phyloP scores from a whole-genome alignment of 2,329 filamentous ascomycete species.

The Helminthosporium solani region DNA sequence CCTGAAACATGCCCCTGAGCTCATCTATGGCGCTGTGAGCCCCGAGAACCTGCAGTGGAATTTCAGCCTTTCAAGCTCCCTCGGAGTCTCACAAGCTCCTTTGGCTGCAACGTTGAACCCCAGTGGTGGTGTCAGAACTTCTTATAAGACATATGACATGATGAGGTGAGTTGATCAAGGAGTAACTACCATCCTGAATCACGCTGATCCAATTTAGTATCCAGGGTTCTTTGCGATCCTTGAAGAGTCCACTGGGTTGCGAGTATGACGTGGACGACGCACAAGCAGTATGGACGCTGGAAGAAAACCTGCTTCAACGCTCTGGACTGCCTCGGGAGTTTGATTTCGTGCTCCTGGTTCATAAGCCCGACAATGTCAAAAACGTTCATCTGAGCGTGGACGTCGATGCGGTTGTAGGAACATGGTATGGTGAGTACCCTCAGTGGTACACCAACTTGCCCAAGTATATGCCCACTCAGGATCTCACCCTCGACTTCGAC shows the following conservation, averaged over 20 bases:
- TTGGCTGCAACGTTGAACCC: constrained; percentile 46
- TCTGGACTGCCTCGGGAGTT: constrained; percentile 54
- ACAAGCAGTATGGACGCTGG: constrained; percentile 53
- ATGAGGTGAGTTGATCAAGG: constrained; percentile 25
- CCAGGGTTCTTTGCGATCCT: constrained; percentile 49
- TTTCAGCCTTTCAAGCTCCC: constrained; percentile 48
- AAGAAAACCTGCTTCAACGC: constrained; percentile 51
- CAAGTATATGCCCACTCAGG: constrained; percentile 42
- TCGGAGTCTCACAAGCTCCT: constrained; percentile 50
- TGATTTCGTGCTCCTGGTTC: constrained; percentile 53
- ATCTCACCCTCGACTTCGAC: constrained; percentile 43
- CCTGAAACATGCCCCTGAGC: constrained; percentile 53
- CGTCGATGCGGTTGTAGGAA: constrained; percentile 46
- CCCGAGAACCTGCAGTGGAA: constrained; percentile 53
- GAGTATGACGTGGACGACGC: constrained; percentile 47
- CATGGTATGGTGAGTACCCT: constrained; percentile 46
- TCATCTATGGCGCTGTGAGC: constrained; percentile 51
- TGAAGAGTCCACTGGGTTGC: constrained; percentile 37
- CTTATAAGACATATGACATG: constrained; percentile 52
- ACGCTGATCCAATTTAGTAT: constrained; percentile 33
- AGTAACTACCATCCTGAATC: not conserved
- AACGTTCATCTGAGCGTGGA: constrained; percentile 45
- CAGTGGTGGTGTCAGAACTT: constrained; percentile 43
- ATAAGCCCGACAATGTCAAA: constrained; percentile 46
- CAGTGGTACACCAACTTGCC: constrained; percentile 42